These are phyloP conservation scores for Colletotrichum incanum DNA, from an alignment of 2,329 filamentous ascomycete species.

Conservation along the genomic window DNA sequence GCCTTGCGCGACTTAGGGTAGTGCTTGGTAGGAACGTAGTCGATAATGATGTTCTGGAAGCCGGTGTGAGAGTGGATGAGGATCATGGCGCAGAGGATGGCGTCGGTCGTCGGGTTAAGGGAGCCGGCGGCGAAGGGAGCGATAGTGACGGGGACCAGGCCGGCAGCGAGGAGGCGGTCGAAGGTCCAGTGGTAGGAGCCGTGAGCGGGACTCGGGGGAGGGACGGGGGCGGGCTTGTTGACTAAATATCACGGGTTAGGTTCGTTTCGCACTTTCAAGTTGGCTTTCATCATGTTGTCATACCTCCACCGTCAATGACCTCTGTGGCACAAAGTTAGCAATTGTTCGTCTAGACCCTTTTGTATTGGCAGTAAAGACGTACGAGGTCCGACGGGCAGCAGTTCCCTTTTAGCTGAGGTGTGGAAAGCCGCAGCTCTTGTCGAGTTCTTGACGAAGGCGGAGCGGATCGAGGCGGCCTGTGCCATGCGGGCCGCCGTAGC, in stretches of 20 bases:
- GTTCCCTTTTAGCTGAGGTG: slow-evolving; percentile 80
- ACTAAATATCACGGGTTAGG: slow-evolving; percentile 64
- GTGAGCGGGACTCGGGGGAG: slow-evolving; percentile 81
- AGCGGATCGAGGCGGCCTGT: slow-evolving; percentile 52
- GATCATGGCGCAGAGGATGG: slow-evolving; percentile 84
- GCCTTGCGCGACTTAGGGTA: slow-evolving; percentile 77
- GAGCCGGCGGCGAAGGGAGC: slow-evolving; percentile 94
- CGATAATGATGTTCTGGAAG: slow-evolving; percentile 90
- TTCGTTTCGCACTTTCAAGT: neutral
- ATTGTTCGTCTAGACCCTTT: slow-evolving; percentile 3
- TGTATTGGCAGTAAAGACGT: slow-evolving; percentile 57
- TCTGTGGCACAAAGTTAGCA: slow-evolving; percentile 71
- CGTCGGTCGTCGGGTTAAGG: slow-evolving; percentile 90
- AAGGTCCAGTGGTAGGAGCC: slow-evolving; percentile 99
- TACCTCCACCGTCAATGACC: slow-evolving; percentile 83
- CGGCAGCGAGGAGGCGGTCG: slow-evolving; percentile 86
- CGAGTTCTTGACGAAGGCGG: slow-evolving; percentile 50
- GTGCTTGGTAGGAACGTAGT: slow-evolving; percentile 86
- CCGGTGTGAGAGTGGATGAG: slow-evolving; percentile 97
- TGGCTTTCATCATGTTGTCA: slow-evolving; percentile 45
- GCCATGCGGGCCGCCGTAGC: slow-evolving; percentile 57
- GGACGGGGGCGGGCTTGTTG: slow-evolving; percentile 88
- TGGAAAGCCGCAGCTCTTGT: slow-evolving; percentile 86
- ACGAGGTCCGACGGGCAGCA: slow-evolving; percentile 91
- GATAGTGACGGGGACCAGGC: slow-evolving; percentile 88